These are phyloP conservation scores for Magnusiomyces clavatus DNA, from an alignment of 1,139 yeast genomes.

Conservation along the genomic window DNA sequence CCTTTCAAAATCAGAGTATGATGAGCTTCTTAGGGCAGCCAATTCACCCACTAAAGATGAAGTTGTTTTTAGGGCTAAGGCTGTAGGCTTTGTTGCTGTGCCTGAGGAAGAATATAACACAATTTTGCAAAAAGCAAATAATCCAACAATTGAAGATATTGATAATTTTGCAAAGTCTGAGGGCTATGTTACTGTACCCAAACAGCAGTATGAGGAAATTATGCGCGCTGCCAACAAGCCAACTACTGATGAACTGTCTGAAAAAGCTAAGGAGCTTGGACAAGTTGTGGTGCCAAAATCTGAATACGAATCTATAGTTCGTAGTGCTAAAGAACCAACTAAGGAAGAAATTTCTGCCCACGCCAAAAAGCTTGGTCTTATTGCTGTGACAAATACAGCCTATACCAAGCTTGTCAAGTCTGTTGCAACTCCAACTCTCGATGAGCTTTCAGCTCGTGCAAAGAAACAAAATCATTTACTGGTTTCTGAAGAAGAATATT, in stretches of 20 bases:
- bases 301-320: conserved; percentile 27
- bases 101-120: conserved; percentile 29
- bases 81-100: conserved; percentile 37
- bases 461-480: conserved; percentile 18
- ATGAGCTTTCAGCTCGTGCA: conserved; percentile 12
- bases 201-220: conserved; percentile 16
- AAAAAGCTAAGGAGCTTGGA: conserved; percentile 23
- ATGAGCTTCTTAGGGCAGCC: conserved; percentile 20
- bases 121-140: conserved; percentile 19
- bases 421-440: conserved; percentile 23
- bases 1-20: conserved; percentile 6
- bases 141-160: conserved; percentile 19
- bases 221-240: conserved; percentile 18
- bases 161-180: conserved; percentile 10
- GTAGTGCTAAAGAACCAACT: conserved; percentile 33
- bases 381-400: conserved; percentile 22
- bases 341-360: conserved; percentile 32
- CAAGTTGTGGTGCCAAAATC: conserved; percentile 21
- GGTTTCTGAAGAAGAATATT: conserved; percentile 14
- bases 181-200: conserved; percentile 6
- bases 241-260: conserved; percentile 9
- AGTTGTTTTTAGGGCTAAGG: conserved; percentile 15
- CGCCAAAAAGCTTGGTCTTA: conserved; percentile 29
- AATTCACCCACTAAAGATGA: conserved; percentile 23
- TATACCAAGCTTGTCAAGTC: conserved; percentile 31